phyloP scores from a whole-genome alignment of 2,329 filamentous ascomycete genomes.

The Venturia asperata region DNA sequence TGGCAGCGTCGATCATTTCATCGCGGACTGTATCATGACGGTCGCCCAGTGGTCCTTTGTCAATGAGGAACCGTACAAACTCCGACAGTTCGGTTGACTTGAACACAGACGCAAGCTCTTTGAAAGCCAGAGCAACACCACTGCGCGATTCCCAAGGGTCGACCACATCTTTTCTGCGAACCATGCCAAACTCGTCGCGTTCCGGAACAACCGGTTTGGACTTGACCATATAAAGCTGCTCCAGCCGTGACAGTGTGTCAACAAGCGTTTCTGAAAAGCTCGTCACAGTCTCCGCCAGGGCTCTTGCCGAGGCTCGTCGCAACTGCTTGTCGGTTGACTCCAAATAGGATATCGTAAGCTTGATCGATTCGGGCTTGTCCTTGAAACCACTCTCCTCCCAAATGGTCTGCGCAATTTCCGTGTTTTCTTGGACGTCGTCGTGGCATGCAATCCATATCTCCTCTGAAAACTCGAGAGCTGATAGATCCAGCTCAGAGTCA shows the following conservation, averaged over 20 bases:
- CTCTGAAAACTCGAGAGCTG: constrained; percentile 74
- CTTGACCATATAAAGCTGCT: constrained; percentile 66
- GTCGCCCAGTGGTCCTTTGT: constrained; percentile 81
- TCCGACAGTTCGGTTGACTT: constrained; percentile 61
- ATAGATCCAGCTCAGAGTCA: constrained; percentile 85
- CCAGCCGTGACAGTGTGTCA: constrained; percentile 56
- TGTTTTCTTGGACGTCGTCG: constrained; percentile 83
- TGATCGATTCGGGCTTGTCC: constrained; percentile 57
- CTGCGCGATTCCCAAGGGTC: constrained; percentile 91
- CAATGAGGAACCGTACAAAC: constrained; percentile 80
- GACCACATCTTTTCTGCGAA: constrained; percentile 74
- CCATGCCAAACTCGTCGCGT: constrained; percentile 91
- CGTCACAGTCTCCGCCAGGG: constrained; percentile 67
- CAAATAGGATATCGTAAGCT: constrained; percentile 68
- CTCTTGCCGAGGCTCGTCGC: constrained; percentile 72
- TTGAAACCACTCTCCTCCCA: constrained; percentile 90
- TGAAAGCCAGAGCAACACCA: constrained; percentile 81
- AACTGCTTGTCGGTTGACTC: constrained; percentile 74
- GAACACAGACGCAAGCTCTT: constrained; percentile 67
- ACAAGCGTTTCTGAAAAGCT: constrained; percentile 54
- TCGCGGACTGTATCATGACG: constrained; percentile 67
- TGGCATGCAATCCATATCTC: constrained; percentile 93
- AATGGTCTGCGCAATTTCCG: constrained; percentile 73
- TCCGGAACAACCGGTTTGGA: constrained; percentile 77
- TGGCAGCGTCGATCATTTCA: constrained; percentile 89